Conservation (phyloP, 352 stramenopile genomes). For the Pythium myriotylum region DNA sequence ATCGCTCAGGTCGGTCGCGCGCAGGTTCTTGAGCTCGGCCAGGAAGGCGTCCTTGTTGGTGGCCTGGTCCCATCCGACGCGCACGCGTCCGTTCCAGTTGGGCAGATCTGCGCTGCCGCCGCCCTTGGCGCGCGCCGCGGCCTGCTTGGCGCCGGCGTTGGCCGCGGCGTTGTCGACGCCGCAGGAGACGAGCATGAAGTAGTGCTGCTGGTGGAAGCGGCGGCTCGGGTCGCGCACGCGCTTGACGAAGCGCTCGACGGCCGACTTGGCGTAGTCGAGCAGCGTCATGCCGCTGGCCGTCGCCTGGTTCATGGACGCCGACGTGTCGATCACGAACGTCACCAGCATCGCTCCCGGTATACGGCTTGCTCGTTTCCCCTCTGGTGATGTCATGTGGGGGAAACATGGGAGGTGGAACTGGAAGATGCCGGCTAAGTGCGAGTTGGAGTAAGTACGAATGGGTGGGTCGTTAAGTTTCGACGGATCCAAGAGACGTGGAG, state of each 20-base stretch:
- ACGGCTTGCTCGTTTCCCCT: slow-evolving; percentile 6
- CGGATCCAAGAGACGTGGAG: not conserved
- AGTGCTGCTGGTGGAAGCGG: slow-evolving; percentile 71
- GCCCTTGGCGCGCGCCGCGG: slow-evolving; percentile 3
- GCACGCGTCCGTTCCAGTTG: slow-evolving; percentile 68
- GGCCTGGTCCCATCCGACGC: slow-evolving; percentile 84
- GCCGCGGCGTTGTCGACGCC: slow-evolving; percentile 42
- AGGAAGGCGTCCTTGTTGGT: slow-evolving; percentile 87
- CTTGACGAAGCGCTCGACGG: slow-evolving; percentile 88
- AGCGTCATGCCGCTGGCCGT: slow-evolving; percentile 89
- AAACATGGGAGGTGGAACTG: not conserved
- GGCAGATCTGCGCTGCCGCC: not conserved
- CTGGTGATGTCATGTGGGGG: not conserved
- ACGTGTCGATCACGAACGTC: slow-evolving; percentile 91
- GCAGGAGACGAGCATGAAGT: slow-evolving; percentile 90
- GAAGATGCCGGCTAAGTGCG: not conserved
- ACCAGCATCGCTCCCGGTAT: too few relatives aligned
- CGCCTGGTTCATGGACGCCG: slow-evolving; percentile 90
- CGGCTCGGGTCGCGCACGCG: slow-evolving; percentile 79
- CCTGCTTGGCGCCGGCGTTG: slow-evolving; percentile 23
- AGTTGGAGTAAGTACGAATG: not conserved
- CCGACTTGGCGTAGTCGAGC: slow-evolving; percentile 88
- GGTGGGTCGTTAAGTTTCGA: not conserved
- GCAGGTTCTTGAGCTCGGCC: slow-evolving; percentile 82
- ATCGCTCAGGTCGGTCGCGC: slow-evolving; percentile 79